A percentile compares a stretch with the other conserved stretches of the same genome.
Evolutionary conservation across 2,329 filamentous ascomycete species (phyloP).

Genomic region (Neurospora crassa): DNA sequence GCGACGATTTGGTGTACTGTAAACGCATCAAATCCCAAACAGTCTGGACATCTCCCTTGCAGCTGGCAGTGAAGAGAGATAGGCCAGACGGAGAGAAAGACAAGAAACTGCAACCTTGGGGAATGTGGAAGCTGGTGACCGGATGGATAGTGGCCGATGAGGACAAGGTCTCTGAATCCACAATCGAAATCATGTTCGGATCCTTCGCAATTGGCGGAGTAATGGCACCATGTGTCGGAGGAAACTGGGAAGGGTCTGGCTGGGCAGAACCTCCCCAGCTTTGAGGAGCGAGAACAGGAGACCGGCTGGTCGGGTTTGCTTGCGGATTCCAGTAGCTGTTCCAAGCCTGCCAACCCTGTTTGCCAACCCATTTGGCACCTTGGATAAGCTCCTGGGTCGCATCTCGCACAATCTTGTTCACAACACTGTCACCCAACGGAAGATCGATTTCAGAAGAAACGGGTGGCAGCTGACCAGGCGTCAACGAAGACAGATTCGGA

Average conservation of each 20-base stretch:
- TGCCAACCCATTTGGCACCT: conserved; percentile 65
- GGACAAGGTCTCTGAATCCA: conserved; percentile 57
- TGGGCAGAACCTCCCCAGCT: conserved; percentile 39
- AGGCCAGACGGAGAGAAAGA: conserved; percentile 69
- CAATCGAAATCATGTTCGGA: conserved; percentile 63
- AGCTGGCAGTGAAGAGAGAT: conserved; percentile 68
- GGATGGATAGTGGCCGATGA: conserved; percentile 47
- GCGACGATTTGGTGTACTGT: conserved; percentile 52
- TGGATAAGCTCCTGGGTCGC: conserved; percentile 71
- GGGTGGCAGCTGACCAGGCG: conserved; percentile 59
- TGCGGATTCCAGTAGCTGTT: conserved; percentile 67
- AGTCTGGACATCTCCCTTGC: conserved; percentile 73
- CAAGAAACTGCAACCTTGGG: conserved; percentile 69
- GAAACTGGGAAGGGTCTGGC: conserved; percentile 49
- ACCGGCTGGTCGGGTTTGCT: conserved; percentile 34
- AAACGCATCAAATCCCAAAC: conserved; percentile 70
- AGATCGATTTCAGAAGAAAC: conserved; percentile 61
- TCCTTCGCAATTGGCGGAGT: conserved; percentile 52
- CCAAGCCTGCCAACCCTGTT: conserved; percentile 68
- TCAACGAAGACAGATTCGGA: conserved; percentile 48
- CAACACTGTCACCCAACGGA: conserved; percentile 60
- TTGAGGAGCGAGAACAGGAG: conserved; percentile 32
- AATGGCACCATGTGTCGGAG: conserved; percentile 61
- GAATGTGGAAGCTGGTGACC: conserved; percentile 59
- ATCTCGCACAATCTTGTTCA: conserved; percentile 70